phyloP scores from a whole-genome alignment of 176 grass and related monocot genomes.

The Urochloa ruziziensis region DNA sequence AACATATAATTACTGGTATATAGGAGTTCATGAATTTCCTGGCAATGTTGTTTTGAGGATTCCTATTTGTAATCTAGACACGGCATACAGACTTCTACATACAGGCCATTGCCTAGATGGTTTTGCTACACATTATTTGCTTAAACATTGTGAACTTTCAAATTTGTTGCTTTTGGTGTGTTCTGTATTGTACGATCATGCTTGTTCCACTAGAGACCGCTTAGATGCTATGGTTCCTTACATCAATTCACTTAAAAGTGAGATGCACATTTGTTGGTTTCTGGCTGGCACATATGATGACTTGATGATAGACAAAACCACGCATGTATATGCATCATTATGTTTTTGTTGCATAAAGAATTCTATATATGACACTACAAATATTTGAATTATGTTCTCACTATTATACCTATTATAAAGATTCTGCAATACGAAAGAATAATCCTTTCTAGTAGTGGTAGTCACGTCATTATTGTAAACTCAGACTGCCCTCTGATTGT shows the following conservation, averaged over 20 bases:
- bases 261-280: background rate
- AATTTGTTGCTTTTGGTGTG: background rate
- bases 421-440: background rate
- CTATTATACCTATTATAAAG: background rate
- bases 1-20: background rate
- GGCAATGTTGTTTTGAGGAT: background rate
- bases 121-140: background rate
- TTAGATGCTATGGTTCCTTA: background rate
- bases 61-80: background rate
- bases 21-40: background rate
- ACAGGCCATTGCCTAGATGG: no score
- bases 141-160: background rate
- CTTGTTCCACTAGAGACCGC: background rate
- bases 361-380: background rate
- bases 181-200: background rate
- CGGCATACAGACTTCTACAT: background rate
- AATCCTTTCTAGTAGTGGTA: background rate
- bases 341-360: background rate
- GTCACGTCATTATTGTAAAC: background rate
- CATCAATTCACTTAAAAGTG: background rate
- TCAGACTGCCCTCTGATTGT: slow-evolving; percentile 9
- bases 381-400: background rate
- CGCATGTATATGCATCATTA: background rate
- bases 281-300: background rate
- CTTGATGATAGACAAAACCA: background rate